These are phyloP conservation scores for Prunus fruticosa DNA, from an alignment of 306 rosid genomes.

Conservation along the genomic window DNA sequence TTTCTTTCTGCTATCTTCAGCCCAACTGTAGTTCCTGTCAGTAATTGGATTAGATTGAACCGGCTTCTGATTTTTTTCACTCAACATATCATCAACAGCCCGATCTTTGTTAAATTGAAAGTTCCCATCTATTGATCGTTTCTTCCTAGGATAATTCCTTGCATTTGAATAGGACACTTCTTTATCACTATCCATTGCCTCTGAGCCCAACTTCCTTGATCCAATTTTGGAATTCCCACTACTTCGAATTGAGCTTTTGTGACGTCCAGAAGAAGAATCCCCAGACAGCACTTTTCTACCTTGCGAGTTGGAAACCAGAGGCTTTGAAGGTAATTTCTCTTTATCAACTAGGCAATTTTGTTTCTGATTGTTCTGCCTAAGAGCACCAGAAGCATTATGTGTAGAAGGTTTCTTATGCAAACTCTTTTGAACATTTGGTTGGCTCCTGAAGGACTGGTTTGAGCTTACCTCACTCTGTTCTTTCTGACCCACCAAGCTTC, in stretches of 20 bases:
- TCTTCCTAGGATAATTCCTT: constrained; percentile 72
- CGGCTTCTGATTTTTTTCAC: constrained; percentile 57
- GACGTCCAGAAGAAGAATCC: constrained; percentile 56
- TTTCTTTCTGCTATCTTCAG: constrained; percentile 57
- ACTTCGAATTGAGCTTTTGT: constrained; percentile 57
- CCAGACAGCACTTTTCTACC: constrained; percentile 49
- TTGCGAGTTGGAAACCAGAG: constrained; percentile 42
- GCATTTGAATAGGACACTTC: constrained; percentile 55
- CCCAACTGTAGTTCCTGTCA: constrained; percentile 43
- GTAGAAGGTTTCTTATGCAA: constrained; percentile 48
- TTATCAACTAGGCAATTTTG: constrained; percentile 64
- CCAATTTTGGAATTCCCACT: constrained; percentile 56
- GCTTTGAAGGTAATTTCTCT: constrained; percentile 63
- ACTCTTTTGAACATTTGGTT: constrained; percentile 46
- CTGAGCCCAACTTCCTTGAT: constrained; percentile 52
- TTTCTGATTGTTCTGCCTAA: constrained; percentile 83
- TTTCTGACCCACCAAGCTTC: constrained; percentile 48
- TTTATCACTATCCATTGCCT: constrained; percentile 58
- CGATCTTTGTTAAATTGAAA: constrained; percentile 50
- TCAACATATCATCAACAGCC: constrained; percentile 44
- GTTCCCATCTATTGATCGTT: constrained; percentile 69
- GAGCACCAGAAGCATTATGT: constrained; percentile 49
- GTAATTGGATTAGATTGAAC: constrained; percentile 38
- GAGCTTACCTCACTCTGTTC: constrained; percentile 59
- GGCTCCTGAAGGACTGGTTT: constrained; percentile 45